Percentiles rank a stretch among this genome's conserved stretches.
Conservation (phyloP, 1,139 yeast genomes). For the Magnusiomyces sp. region DNA sequence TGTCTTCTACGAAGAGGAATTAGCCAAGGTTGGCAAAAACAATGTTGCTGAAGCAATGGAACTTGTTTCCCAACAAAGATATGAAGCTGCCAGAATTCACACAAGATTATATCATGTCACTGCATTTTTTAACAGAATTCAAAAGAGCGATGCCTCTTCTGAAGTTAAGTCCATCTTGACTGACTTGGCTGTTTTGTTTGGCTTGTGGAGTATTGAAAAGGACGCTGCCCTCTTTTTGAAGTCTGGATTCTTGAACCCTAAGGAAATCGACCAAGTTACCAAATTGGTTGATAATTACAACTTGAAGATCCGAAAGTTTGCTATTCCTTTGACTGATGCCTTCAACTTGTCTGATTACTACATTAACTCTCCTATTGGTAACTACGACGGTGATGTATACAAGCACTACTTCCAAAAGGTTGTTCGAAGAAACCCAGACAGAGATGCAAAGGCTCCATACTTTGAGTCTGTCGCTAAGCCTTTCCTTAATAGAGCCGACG, state of each 20-base stretch:
- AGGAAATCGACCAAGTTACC: conserved; percentile 30
- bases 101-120: conserved; percentile 28
- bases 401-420: conserved; percentile 52
- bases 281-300: conserved; percentile 32
- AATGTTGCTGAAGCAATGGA: conserved; percentile 30
- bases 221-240: conserved; percentile 73
- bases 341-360: conserved; percentile 80
- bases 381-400: conserved; percentile 78
- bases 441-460: conserved; percentile 32
- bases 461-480: conserved; percentile 35
- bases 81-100: conserved; percentile 32
- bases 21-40: conserved; percentile 18
- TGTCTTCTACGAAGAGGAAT: conserved; percentile 15
- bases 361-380: conserved; percentile 80
- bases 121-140: conserved; percentile 27
- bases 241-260: conserved; percentile 41
- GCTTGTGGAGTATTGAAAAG: conserved; percentile 63
- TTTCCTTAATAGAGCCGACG: conserved; percentile 32
- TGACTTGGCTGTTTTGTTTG: conserved; percentile 51
- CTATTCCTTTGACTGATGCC: conserved; percentile 79
- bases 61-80: conserved; percentile 30
- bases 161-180: conserved; percentile 35
- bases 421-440: conserved; percentile 27
- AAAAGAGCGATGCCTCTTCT: conserved; percentile 6
- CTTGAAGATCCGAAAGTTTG: conserved; percentile 47